phyloP scores from a whole-genome alignment of 352 stramenopile genomes.

The Globisporangium rhizosaccharum region DNA sequence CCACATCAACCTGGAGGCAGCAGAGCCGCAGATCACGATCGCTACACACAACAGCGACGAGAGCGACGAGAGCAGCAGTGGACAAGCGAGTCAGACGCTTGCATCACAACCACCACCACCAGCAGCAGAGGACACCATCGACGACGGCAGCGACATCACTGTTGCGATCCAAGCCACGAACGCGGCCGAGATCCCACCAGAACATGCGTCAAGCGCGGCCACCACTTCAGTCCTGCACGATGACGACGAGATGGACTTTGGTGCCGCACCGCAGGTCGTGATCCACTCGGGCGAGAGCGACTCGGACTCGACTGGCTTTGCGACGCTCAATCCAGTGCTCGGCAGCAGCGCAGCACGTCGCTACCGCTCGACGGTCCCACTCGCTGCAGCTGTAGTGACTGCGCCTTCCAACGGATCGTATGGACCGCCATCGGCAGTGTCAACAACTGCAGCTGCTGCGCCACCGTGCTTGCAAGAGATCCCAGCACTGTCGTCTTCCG shows the following conservation, averaged over 20 bases:
- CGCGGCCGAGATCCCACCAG: background rate
- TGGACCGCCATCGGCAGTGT: background rate
- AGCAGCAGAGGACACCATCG: constrained; percentile 3
- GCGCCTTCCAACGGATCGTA: no score
- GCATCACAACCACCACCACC: background rate
- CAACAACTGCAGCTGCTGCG: background rate
- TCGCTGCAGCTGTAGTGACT: background rate
- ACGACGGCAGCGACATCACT: constrained; percentile 41
- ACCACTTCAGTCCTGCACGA: background rate
- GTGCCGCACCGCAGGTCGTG: constrained; percentile 44
- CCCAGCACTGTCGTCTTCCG: constrained; percentile 15
- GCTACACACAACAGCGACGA: background rate
- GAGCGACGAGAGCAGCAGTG: background rate
- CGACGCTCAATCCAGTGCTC: constrained; percentile 65
- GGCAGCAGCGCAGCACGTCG: constrained; percentile 3
- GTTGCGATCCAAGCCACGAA: constrained; percentile 32
- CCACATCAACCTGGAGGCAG: background rate
- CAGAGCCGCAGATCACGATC: constrained; percentile 12
- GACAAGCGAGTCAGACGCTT: background rate
- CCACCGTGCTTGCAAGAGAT: constrained; percentile 43
- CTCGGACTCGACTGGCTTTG: constrained; percentile 46
- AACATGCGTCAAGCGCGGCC: background rate
- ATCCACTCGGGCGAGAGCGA: constrained; percentile 74
- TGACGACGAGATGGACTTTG: constrained; percentile 21
- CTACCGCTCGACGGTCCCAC: constrained; percentile 7